Conservation (phyloP, 2,329 filamentous ascomycete species). For the Colletotrichum sp. region DNA sequence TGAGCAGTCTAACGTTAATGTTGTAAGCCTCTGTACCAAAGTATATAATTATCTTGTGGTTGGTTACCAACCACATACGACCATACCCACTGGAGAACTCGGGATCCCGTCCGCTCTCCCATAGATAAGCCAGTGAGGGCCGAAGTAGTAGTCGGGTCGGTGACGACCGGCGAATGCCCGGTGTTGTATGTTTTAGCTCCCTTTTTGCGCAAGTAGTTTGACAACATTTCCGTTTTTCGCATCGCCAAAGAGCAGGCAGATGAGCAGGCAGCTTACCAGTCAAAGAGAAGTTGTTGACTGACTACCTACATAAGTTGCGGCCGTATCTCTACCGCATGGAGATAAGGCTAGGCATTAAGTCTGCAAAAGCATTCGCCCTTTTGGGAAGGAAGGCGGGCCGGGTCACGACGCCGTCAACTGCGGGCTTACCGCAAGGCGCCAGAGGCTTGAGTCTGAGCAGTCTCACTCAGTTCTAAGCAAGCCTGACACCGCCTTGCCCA, state of each 20-base stretch:
- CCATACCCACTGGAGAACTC: background rate
- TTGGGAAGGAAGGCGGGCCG: background rate
- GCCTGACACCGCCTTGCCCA: background rate
- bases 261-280: background rate
- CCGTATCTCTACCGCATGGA: background rate
- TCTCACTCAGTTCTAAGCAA: background rate
- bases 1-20: background rate
- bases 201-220: background rate
- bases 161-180: background rate
- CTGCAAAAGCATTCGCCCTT: background rate
- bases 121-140: background rate
- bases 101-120: background rate
- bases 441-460: background rate
- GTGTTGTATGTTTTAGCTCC: background rate
- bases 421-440: background rate
- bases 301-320: background rate
- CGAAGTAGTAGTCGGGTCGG: background rate
- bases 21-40: background rate
- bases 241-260: background rate
- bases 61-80: fast-evolving
- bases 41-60: background rate
- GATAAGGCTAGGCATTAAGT: background rate
- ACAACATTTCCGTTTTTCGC: background rate
- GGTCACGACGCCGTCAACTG: background rate
- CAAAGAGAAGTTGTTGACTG: background rate